These are phyloP conservation scores for Entomortierella lignicola DNA, from an alignment of 192 early-diverging fungal genomes.

Conservation along the genomic window DNA sequence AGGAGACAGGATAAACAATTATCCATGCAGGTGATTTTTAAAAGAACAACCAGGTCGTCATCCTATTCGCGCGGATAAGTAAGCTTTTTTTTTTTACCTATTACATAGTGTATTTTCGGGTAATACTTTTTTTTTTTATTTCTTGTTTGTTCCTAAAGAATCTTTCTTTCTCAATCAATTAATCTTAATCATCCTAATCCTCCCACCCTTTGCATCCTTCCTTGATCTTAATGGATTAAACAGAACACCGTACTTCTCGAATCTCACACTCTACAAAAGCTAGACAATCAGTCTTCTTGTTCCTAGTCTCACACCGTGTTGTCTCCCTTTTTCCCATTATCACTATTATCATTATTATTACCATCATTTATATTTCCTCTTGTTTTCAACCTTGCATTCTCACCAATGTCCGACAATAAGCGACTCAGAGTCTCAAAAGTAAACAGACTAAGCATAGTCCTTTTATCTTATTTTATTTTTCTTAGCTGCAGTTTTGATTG, in stretches of 20 bases:
- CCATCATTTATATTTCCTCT: not conserved
- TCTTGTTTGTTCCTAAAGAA: too few relatives aligned
- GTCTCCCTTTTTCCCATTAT: not conserved
- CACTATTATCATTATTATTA: not conserved
- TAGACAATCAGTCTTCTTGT: not conserved
- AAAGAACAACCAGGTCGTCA: not conserved
- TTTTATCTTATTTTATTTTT: too few relatives aligned
- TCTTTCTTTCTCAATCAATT: not conserved
- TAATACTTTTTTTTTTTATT: not conserved
- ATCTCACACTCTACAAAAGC: too few relatives aligned
- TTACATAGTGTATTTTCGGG: too few relatives aligned
- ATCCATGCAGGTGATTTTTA: too few relatives aligned
- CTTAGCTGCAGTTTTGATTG: too few relatives aligned
- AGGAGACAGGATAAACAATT: not conserved
- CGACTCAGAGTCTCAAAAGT: slow-evolving; percentile 44
- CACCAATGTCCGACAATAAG: slow-evolving; percentile 43
- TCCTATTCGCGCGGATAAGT: slow-evolving; percentile 11
- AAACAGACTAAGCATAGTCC: too few relatives aligned
- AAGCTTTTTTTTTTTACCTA: slow-evolving; percentile 3
- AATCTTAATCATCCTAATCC: not conserved
- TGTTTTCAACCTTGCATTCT: not conserved
- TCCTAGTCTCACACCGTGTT: not conserved
- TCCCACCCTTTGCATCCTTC: not conserved
- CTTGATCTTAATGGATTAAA: too few relatives aligned
- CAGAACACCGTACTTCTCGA: too few relatives aligned